Percentiles rank a stretch among this genome's conserved stretches.
Evolutionary conservation across 805 yeast species (phyloP).

Genomic region (Grigorovia humatica): DNA sequence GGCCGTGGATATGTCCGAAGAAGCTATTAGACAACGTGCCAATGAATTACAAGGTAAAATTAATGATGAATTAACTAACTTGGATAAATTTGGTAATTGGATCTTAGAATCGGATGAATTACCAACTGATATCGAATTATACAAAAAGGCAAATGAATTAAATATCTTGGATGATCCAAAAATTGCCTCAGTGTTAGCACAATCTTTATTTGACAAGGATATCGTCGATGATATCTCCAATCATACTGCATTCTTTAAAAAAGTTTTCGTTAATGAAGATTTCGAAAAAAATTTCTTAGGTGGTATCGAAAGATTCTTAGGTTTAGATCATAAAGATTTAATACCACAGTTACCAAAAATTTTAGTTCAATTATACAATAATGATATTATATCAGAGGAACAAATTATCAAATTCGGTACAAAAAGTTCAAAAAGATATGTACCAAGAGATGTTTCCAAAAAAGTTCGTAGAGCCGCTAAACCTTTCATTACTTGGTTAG

Average conservation of each 20-base stretch:
- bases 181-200: slow-evolving; percentile 86
- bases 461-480: slow-evolving; percentile 94
- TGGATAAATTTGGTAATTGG: slow-evolving; percentile 87
- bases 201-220: slow-evolving; percentile 71
- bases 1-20: slow-evolving; percentile 96
- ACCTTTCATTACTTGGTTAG: slow-evolving; percentile 90
- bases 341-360: slow-evolving; percentile 71
- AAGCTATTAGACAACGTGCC: slow-evolving; percentile 89
- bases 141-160: slow-evolving; percentile 75
- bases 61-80: slow-evolving; percentile 37
- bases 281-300: slow-evolving; percentile 88
- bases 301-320: slow-evolving; percentile 89
- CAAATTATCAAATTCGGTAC: slow-evolving; percentile 77
- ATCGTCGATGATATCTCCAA: slow-evolving; percentile 60
- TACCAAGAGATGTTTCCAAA: slow-evolving; percentile 82
- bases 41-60: slow-evolving; percentile 64
- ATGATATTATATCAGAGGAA: slow-evolving; percentile 78
- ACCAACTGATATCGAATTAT: slow-evolving; percentile 83
- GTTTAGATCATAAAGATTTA: slow-evolving; percentile 65
- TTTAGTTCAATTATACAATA: slow-evolving; percentile 68
- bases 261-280: slow-evolving; percentile 49
- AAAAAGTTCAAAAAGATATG: slow-evolving; percentile 81
- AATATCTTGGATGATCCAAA: slow-evolving; percentile 62
- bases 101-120: slow-evolving; percentile 51
- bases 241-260: slow-evolving; percentile 76